A percentile compares a stretch with the other conserved stretches of the same genome.
Conservation (phyloP, 140 eudicot species). For the Stevia rebaudiana region DNA sequence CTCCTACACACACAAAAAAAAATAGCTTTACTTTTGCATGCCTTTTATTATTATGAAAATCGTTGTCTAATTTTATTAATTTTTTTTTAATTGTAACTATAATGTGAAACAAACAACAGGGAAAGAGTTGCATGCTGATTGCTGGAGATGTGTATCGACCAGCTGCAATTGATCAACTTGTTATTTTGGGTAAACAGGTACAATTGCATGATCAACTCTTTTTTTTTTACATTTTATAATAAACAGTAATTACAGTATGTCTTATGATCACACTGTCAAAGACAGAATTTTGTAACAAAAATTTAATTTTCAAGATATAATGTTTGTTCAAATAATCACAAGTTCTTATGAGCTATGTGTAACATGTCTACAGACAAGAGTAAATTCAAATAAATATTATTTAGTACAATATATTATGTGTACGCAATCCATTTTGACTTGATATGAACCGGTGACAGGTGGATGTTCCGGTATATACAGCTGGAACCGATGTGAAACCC, state of each 20-base stretch:
- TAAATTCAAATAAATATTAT: no score
- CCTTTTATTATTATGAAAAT: neutral
- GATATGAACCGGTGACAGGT: conserved; percentile 52
- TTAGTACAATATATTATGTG: neutral
- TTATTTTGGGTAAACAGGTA: conserved; percentile 91
- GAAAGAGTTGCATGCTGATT: conserved; percentile 96
- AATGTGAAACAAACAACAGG: conserved; percentile 40
- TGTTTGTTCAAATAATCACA: neutral
- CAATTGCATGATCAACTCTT: neutral
- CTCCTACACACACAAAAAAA: neutral
- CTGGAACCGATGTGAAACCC: conserved; percentile 82
- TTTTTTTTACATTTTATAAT: neutral
- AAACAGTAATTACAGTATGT: neutral
- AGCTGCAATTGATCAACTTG: conserved; percentile 97
- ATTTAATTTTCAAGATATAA: neutral
- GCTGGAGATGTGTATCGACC: conserved; percentile 99
- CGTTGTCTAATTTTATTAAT: neutral
- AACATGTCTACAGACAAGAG: neutral
- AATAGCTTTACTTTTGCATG: neutral
- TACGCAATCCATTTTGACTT: neutral
- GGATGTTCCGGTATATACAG: conserved; percentile 91
- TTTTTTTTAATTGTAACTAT: conserved; percentile 11
- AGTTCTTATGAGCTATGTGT: neutral
- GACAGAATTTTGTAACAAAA: neutral
- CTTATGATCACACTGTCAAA: neutral